A percentile compares a stretch with the other conserved stretches of the same genome.
phyloP scores from a whole-genome alignment of 768 basidiomycete species.

The Boletus pseudo-olivaceus region DNA sequence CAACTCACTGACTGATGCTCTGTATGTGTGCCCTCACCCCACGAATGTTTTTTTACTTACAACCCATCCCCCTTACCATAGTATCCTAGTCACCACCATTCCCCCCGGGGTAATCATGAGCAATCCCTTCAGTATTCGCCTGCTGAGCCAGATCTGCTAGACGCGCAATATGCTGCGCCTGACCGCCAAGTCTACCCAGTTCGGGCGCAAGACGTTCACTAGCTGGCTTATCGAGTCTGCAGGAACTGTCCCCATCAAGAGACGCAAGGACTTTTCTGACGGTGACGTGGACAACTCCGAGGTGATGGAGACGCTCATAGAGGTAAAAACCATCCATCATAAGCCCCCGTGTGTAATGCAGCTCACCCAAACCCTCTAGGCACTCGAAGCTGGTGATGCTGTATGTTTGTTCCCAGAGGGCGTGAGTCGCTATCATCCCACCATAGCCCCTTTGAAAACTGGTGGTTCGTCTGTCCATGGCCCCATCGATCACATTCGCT shows the following conservation, averaged over 20 bases:
- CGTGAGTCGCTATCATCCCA: slow-evolving; percentile 78
- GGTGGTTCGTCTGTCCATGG: slow-evolving; percentile 52
- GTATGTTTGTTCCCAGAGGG: slow-evolving; percentile 87
- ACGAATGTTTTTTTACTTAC: background rate
- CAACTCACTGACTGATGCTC: slow-evolving; percentile 82
- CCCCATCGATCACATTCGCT: background rate
- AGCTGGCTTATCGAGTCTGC: slow-evolving; percentile 89
- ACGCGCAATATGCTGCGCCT: slow-evolving; percentile 76
- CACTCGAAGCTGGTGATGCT: slow-evolving; percentile 71
- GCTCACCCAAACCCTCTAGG: slow-evolving; percentile 40
- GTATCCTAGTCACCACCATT: slow-evolving; percentile 71
- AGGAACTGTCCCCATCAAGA: slow-evolving; percentile 80
- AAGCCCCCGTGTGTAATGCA: background rate
- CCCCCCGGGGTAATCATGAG: slow-evolving; percentile 53
- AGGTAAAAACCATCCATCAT: slow-evolving; percentile 38
- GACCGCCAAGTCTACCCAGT: slow-evolving; percentile 86
- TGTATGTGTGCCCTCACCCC: slow-evolving; percentile 45
- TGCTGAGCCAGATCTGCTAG: slow-evolving; percentile 33
- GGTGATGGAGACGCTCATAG: slow-evolving; percentile 64
- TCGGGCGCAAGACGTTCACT: slow-evolving; percentile 78
- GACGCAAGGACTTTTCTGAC: slow-evolving; percentile 65
- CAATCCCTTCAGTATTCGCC: background rate
- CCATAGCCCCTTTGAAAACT: slow-evolving; percentile 84
- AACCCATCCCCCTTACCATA: slow-evolving; percentile 21
- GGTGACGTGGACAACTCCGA: slow-evolving; percentile 60